phyloP scores from a whole-genome alignment of 2,329 filamentous ascomycete genomes.

The Sporothrix humicola region DNA sequence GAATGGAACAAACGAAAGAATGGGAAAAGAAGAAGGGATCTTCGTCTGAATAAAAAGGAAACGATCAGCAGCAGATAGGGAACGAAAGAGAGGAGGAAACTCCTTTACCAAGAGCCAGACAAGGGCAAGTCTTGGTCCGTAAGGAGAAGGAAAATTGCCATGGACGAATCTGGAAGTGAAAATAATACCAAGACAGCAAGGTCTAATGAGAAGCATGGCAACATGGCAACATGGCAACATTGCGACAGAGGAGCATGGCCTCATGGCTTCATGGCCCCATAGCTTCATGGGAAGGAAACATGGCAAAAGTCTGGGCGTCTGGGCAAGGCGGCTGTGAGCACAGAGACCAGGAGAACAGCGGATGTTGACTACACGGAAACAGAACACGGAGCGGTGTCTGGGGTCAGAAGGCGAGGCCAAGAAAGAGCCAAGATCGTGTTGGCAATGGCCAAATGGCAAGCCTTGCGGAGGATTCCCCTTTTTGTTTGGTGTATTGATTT shows the following conservation, averaged over 20 bases:
- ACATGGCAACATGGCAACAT: neutral
- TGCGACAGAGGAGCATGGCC: neutral
- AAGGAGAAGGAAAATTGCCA: slow-evolving; percentile 2
- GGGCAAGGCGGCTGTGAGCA: neutral
- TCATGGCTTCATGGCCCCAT: neutral
- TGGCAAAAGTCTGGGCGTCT: slow-evolving; percentile 5
- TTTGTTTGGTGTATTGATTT: neutral
- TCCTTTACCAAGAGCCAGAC: too few species aligned
- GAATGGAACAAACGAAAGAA: neutral
- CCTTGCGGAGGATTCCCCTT: neutral
- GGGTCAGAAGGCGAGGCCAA: neutral
- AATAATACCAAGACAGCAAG: neutral
- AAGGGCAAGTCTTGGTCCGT: neutral
- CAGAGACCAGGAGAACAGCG: neutral
- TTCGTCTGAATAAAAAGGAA: slow-evolving; percentile 27
- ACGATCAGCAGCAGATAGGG: neutral
- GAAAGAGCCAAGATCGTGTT: neutral
- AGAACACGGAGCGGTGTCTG: neutral
- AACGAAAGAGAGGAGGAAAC: neutral
- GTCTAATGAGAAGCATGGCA: neutral
- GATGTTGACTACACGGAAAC: neutral
- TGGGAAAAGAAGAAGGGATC: slow-evolving; percentile 13
- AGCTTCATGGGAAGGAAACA: slow-evolving; percentile 5
- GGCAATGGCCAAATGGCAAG: neutral
- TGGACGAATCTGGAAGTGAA: neutral